These are phyloP conservation scores for Camillea tinctor DNA, from an alignment of 2,329 filamentous ascomycete species.

Conservation along the genomic window DNA sequence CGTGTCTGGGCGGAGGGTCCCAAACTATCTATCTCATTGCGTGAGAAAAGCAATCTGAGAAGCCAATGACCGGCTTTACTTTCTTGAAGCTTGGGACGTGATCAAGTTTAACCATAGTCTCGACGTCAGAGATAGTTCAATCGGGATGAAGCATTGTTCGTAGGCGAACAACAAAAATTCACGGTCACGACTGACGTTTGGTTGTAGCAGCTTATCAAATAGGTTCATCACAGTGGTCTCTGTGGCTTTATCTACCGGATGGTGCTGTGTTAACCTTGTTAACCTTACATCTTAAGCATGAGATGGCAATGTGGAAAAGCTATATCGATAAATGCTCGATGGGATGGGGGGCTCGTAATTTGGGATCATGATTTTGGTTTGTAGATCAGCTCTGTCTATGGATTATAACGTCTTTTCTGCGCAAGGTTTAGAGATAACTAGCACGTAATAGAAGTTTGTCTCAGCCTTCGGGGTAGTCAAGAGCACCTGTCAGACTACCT, in stretches of 20 bases:
- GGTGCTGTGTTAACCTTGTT: too few relatives aligned
- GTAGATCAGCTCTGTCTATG: not conserved
- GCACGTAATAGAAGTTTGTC: not conserved
- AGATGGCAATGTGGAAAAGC: not conserved
- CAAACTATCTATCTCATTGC: not conserved
- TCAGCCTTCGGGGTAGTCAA: not conserved
- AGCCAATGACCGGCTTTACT: not conserved
- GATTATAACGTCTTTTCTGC: not conserved
- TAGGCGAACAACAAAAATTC: not conserved
- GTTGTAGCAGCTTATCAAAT: not conserved
- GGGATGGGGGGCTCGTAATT: not conserved
- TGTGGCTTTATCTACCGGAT: not conserved
- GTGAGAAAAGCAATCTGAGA: not conserved
- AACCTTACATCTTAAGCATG: not conserved
- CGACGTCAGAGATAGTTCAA: not conserved
- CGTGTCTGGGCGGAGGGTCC: not conserved
- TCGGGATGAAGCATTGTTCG: not conserved
- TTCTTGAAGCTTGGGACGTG: too few relatives aligned
- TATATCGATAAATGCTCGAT: not conserved
- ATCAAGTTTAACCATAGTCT: not conserved
- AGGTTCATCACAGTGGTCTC: not conserved
- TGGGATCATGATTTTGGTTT: not conserved
- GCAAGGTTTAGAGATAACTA: not conserved
- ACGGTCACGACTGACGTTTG: not conserved
- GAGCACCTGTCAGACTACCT: not conserved